Conservation (phyloP, 1,284 basidiomycete species). For the Vanrija sp. region DNA sequence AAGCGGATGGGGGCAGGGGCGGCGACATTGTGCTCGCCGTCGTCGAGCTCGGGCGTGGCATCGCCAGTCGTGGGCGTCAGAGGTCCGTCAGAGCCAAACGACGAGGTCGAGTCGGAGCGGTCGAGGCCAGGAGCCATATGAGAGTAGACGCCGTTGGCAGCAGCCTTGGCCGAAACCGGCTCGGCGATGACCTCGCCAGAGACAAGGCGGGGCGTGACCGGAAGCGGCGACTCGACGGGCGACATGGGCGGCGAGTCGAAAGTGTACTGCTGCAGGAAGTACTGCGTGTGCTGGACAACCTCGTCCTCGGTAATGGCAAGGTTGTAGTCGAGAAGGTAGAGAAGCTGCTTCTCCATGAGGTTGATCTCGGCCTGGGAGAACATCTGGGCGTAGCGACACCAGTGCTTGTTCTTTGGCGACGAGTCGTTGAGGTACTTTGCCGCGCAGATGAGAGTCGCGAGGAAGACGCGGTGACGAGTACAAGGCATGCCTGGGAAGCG, state of each 20-base stretch:
- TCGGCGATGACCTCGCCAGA: constrained; percentile 8
- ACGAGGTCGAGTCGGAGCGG: constrained; percentile 46
- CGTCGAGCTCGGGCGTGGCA: neutral
- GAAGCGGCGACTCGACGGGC: constrained; percentile 29
- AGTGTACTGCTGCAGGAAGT: constrained; percentile 54
- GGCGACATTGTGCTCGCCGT: neutral
- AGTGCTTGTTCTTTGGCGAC: constrained; percentile 92
- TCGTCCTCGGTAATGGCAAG: constrained; percentile 46
- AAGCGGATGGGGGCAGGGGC: neutral
- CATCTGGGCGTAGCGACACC: constrained; percentile 68
- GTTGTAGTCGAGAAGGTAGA: constrained; percentile 74
- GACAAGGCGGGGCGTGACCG: constrained; percentile 28
- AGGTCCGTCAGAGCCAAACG: constrained; percentile 43
- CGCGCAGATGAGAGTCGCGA: constrained; percentile 91
- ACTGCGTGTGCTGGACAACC: constrained; percentile 78
- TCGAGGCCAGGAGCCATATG: constrained; percentile 44
- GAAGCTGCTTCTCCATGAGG: constrained; percentile 93
- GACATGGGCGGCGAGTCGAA: constrained; percentile 24
- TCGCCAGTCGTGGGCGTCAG: constrained; percentile 22
- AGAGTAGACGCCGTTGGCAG: neutral
- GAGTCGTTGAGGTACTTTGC: constrained; percentile 98
- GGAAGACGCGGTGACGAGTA: constrained; percentile 91
- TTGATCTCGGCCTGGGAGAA: constrained; percentile 65
- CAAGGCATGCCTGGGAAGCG: constrained; percentile 68
- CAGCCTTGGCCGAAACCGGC: constrained; percentile 11